phyloP scores from a whole-genome alignment of 495 filamentous ascomycete genomes.

The Penicillium waksmanii region DNA sequence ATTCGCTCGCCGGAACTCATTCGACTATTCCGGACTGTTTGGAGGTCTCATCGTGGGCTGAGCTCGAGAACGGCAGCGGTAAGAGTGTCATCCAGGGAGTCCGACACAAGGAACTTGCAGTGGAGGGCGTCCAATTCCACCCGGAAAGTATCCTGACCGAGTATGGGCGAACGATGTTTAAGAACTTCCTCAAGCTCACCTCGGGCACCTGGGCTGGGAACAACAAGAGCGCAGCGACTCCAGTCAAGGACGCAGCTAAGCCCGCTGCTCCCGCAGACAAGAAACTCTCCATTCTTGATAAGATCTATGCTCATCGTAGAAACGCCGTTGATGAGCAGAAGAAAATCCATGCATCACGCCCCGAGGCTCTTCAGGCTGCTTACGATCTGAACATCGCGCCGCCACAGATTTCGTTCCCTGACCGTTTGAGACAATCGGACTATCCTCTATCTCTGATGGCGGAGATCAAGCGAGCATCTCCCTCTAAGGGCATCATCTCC shows the following conservation, averaged over 20 bases:
- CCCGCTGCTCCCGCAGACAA: constrained; percentile 45
- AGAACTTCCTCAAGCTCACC: constrained; percentile 85
- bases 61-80: constrained; percentile 57
- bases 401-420: constrained; percentile 80
- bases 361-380: constrained; percentile 80
- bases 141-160: constrained; percentile 95
- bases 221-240: constrained; percentile 42
- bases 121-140: constrained; percentile 97
- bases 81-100: constrained; percentile 94
- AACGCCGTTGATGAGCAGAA: constrained; percentile 82
- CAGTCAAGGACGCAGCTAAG: constrained; percentile 24
- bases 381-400: constrained; percentile 84
- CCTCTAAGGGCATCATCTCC: constrained; percentile 94
- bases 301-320: constrained; percentile 86
- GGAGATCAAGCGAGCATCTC: constrained; percentile 95
- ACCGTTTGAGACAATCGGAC: constrained; percentile 76
- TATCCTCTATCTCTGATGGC: constrained; percentile 88
- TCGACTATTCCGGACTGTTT: constrained; percentile 84
- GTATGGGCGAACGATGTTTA: constrained; percentile 84
- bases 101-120: constrained; percentile 82
- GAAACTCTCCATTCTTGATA: constrained; percentile 83
- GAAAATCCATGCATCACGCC: constrained; percentile 80
- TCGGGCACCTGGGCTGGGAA: constrained; percentile 91
- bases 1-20: constrained; percentile 93
- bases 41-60: constrained; percentile 88